Evolutionary conservation across 495 filamentous ascomycete species (phyloP), one percentile per base, ranked within the genome.

Genomic region (Beverwykella pulmonaria): DNA sequence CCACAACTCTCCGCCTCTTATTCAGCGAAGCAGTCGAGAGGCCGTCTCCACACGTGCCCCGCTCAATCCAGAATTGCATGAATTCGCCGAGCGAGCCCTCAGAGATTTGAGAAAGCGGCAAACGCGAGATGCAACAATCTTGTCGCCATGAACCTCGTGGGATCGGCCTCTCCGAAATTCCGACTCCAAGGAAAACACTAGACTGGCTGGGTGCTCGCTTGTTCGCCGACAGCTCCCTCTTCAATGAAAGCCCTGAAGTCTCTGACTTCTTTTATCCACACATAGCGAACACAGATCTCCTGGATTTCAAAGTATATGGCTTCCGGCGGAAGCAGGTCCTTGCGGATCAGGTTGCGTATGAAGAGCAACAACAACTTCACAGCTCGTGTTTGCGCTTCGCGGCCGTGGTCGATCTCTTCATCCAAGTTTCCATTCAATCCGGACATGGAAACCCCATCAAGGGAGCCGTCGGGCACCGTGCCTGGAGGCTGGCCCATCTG

Each of bases 221-320:
- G 39, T 44, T 44, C 39, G 2, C 39, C 39, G 17, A 3, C 8
- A 15, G 15, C 17, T 4, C 62, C 62, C 26, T 65, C 54, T 32
- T 67, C 64, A 19, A 67, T 32, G 27, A 55, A 67, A 12, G 50
- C 39, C 34, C 66, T 67, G 39, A 74, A 72, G 39, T 75, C 74
- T 36, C 74, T 71, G 5, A 76, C 72, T 50, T 76, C 74, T 34
- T 67, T 73, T 7, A 76, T 61, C 72, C 72, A 76, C 25, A 76
- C 61, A 62, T 71, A 76, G 39, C 76, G 69, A 17, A 79, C 75
- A 10, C 78, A 76, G 50, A 80, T 57, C 68, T 80, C 77, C 61
- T 77, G 72, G 29, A 80, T 75, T 57, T 79, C 77, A 48, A 76
- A 80, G 53, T 70, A 78, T 29, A 79, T 69, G n/a, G 76, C 72